A percentile compares a stretch with the other conserved stretches of the same genome.
phyloP scores from a whole-genome alignment of 192 early-diverging fungal species.

The Dimargaris xerosporica region DNA sequence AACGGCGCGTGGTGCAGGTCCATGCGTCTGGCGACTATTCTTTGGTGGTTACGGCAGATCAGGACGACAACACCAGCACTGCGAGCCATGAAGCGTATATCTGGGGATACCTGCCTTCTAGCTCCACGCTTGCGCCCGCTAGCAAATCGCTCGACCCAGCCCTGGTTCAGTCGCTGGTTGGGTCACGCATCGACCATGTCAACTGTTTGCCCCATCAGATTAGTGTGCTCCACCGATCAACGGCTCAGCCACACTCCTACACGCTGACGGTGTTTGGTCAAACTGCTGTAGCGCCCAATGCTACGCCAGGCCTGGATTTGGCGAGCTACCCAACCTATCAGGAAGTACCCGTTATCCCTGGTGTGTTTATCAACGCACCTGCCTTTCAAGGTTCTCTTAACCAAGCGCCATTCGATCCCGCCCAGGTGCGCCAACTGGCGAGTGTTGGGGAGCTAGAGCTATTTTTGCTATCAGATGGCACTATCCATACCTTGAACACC shows the following conservation, averaged over 20 bases:
- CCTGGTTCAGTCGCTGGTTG: neutral
- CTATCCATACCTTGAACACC: neutral
- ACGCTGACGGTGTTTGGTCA: neutral
- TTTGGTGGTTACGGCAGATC: neutral
- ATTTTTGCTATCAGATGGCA: neutral
- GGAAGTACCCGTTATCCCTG: neutral
- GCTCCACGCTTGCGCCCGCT: neutral
- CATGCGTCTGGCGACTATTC: neutral
- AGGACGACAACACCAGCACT: neutral
- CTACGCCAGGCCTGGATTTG: neutral
- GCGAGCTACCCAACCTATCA: neutral
- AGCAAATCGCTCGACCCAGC: neutral
- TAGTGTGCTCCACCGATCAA: constrained; percentile 1
- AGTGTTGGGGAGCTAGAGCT: neutral
- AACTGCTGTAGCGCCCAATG: neutral
- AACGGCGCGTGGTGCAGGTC: neutral
- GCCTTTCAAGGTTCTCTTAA: neutral
- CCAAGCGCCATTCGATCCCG: neutral
- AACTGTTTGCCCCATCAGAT: neutral
- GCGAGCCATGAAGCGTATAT: neutral
- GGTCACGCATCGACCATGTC: neutral
- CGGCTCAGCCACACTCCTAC: neutral
- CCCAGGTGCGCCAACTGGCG: neutral
- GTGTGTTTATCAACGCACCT: neutral
- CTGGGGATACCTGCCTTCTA: constrained; percentile 2